Evolutionary conservation across 441 rosid genomes (phyloP).

Genomic region (Pelargonium fulgidum): DNA sequence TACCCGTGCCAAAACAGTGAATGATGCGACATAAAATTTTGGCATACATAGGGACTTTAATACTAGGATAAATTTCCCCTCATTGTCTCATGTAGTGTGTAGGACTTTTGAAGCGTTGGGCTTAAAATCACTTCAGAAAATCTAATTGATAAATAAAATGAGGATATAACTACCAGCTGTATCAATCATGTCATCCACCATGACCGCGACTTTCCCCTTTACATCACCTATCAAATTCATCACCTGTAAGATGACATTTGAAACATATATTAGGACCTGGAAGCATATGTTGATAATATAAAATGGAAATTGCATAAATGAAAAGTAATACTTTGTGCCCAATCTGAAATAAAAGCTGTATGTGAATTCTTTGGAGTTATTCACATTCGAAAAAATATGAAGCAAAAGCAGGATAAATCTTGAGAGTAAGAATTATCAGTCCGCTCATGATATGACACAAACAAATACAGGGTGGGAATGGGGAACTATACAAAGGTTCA

Average conservation of each 20-base stretch:
- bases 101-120: neutral
- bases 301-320: neutral
- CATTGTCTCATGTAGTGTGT: neutral
- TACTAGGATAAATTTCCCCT: neutral
- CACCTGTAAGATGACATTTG: conserved; percentile 42
- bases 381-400: neutral
- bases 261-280: neutral
- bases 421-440: too few species aligned
- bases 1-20: neutral
- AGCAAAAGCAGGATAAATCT: too few species aligned
- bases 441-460: too few species aligned
- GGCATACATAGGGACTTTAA: neutral
- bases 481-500: neutral
- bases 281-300: neutral
- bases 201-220: conserved; percentile 86
- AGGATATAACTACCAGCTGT: conserved; percentile 59
- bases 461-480: neutral
- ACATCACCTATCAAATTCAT: conserved; percentile 96
- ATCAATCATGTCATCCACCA: conserved; percentile 98
- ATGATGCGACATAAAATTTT: neutral
- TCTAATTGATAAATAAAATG: neutral
- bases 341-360: too few species aligned
- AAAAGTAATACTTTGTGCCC: too few species aligned
- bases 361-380: too few species aligned
- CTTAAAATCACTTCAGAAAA: neutral